Base-by-base conservation (phyloP, 2,329 filamentous ascomycete species). In the Pyrenophora teres region DNA sequence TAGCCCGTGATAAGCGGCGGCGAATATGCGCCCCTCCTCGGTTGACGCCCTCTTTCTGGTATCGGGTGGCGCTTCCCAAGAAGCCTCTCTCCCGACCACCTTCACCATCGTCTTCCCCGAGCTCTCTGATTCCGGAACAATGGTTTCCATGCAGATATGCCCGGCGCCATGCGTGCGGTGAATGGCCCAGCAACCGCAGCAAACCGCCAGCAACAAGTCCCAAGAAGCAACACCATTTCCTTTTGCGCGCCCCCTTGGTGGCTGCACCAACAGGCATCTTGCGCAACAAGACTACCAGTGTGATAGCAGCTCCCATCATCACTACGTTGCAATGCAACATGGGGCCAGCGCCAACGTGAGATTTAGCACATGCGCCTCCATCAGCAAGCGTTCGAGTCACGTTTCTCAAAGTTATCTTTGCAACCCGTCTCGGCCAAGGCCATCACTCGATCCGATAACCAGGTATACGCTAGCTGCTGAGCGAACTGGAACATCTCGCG, bases 1-100 rank as follows among this genome's bases (percentile, higher is more conserved):
- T 62, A 55, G 62, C 45, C 40, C 21, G 53, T 67, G 68, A 73
- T 72, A 73, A 70, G 61, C 68, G 63, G 69, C 66, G 69, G 68
- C 69, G 62, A 71, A 65, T 61, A 46, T 63, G 56, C 51, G 64
- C 60, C 65, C 64, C 64, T 66, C 62, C 59, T 69, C 70, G 69
- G 70, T 64, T 68, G 65, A 70, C 58, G 54, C 64, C 54, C 68
- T 60, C 37, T 45, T 60, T 64, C 54, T 5, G 68, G 68, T 45
- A 53, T 63, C 57, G 65, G 43, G 58, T 64, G 57, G 66, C 60
- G 57, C 68, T 67, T 65, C 53, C 56, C 68, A 52, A 52, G 48
- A 53, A 43, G 23, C 51, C 47, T 47, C 57, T 59, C 60, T 54
- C 36, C 53, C 59, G 56, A 57, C 58, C 60, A 61, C 58, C 66